Percentiles rank a stretch among this genome's conserved stretches.
phyloP scores from a whole-genome alignment of 306 rosid species.

The Acacia acuminata region DNA sequence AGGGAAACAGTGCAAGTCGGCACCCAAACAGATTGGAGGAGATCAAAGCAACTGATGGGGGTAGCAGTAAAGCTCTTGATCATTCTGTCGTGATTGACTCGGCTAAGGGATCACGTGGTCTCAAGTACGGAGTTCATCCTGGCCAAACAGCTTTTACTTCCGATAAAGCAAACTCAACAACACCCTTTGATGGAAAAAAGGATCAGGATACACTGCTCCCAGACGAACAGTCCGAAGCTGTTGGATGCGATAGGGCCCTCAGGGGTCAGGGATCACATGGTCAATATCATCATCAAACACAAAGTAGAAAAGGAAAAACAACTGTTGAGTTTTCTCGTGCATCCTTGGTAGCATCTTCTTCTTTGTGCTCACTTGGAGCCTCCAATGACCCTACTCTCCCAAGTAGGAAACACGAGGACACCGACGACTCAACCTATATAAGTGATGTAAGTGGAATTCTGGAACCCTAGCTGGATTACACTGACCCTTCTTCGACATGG shows the following conservation, averaged over 20 bases:
- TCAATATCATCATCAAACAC: conserved; percentile 20
- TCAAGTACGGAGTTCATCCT: background rate
- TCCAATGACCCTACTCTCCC: conserved; percentile 39
- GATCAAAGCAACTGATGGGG: conserved; percentile 8
- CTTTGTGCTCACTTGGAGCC: conserved; percentile 53
- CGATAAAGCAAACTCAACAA: background rate
- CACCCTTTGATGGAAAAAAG: conserved; percentile 27
- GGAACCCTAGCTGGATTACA: conserved; percentile 15
- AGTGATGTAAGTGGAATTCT: conserved; percentile 47
- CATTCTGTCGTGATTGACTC: conserved; percentile 27
- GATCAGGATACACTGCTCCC: conserved; percentile 10
- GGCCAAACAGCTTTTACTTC: conserved; percentile 13
- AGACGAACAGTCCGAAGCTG: conserved; percentile 38
- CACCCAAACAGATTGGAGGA: conserved; percentile 13
- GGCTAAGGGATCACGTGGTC: conserved; percentile 20
- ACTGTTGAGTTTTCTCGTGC: background rate
- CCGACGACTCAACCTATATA: conserved; percentile 35
- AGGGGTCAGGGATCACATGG: conserved; percentile 4
- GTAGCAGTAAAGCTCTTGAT: background rate
- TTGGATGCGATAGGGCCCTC: background rate
- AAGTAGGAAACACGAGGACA: conserved; percentile 35
- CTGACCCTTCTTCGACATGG: background rate
- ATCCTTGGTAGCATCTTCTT: conserved; percentile 32
- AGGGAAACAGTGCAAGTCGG: conserved; percentile 15
- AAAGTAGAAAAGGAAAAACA: conserved; percentile 27